A percentile compares a stretch with the other conserved stretches of the same genome.
Evolutionary conservation across 2,329 filamentous ascomycete genomes (phyloP).

Genomic region (Claviceps purpurea): DNA sequence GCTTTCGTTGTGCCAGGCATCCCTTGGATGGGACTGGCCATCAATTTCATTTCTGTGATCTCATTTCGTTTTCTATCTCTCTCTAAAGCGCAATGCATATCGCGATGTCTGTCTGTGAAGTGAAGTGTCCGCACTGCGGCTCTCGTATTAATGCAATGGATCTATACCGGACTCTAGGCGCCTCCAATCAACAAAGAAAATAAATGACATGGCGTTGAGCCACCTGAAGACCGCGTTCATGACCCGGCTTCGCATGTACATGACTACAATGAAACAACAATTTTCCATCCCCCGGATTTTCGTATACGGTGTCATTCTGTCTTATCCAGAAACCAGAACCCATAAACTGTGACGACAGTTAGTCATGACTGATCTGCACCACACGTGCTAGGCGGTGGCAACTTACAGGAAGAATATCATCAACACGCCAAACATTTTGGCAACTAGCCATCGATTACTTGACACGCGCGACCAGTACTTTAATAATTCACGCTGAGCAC

Average conservation of each 20-base stretch:
- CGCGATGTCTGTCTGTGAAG: not conserved
- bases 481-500: constrained; percentile 84
- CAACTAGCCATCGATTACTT: constrained; percentile 89
- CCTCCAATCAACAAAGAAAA: constrained; percentile 1
- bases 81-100: not conserved
- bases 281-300: too few relatives aligned
- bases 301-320: not conserved
- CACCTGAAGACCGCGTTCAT: not conserved
- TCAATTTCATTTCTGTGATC: too few relatives aligned
- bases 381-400: not conserved
- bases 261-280: not conserved
- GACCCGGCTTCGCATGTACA: not conserved
- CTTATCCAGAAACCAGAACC: constrained; percentile 26
- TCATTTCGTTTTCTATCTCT: too few relatives aligned
- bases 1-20: too few relatives aligned
- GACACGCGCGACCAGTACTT: constrained; percentile 95
- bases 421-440: constrained; percentile 65
- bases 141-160: constrained; percentile 3
- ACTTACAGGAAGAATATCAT: constrained; percentile 80
- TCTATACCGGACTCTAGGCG: constrained; percentile 6
- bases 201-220: not conserved
- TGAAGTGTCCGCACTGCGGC: not conserved
- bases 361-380: not conserved
- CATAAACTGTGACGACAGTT: constrained; percentile 18
- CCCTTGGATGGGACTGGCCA: too few relatives aligned